These are phyloP conservation scores for Euptelea pleiosperma DNA, from an alignment of 164 flowering plant species.

Conservation along the genomic window DNA sequence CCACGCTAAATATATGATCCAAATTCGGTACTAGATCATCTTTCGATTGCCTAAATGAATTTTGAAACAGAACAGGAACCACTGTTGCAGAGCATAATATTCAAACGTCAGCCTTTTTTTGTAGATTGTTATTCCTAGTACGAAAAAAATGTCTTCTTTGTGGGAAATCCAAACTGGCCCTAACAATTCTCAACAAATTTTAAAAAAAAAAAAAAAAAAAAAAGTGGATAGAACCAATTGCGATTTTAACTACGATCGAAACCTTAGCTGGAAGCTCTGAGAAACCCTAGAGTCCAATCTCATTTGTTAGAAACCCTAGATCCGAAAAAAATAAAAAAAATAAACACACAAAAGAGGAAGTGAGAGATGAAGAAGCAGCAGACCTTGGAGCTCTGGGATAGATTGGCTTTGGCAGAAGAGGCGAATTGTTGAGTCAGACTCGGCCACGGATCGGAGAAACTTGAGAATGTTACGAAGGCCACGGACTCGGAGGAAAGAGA, in stretches of 20 bases:
- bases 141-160: too few species aligned
- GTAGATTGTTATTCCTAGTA: too few species aligned
- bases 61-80: conserved; percentile 82
- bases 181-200: background rate
- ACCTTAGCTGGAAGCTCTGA: background rate
- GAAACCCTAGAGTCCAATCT: background rate
- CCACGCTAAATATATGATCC: conserved; percentile 72
- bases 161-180: background rate
- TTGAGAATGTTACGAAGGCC: conserved; percentile 80
- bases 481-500: conserved; percentile 87
- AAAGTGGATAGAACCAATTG: too few species aligned
- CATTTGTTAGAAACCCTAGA: background rate
- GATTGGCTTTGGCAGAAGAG: conserved; percentile 75
- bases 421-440: conserved; percentile 62
- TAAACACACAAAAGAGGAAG: conserved; percentile 1
- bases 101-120: conserved; percentile 6
- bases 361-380: background rate
- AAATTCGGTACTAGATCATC: conserved; percentile 49
- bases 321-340: background rate
- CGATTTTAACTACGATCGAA: background rate
- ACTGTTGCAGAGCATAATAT: conserved; percentile 41
- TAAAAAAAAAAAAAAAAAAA: too few species aligned
- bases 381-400: conserved; percentile 75
- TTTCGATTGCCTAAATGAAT: conserved; percentile 58
- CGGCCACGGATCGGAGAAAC: conserved; percentile 73